Conservation (phyloP, 495 filamentous ascomycete species). For the Xylaria scruposa region DNA sequence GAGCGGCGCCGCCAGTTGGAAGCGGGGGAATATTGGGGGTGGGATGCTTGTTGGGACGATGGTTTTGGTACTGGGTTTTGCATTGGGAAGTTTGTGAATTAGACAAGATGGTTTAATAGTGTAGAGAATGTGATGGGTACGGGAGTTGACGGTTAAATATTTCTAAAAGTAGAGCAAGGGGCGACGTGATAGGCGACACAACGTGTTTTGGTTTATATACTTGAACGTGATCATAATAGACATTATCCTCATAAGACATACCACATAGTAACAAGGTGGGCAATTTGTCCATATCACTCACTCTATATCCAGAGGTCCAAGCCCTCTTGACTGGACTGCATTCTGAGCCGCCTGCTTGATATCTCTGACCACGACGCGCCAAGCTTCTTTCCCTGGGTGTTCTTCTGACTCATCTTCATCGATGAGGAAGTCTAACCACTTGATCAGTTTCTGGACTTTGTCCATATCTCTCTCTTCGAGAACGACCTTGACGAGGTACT, state of each 20-base stretch:
- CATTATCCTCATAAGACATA: conserved; percentile 4
- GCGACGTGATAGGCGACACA: neutral
- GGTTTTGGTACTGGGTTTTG: neutral
- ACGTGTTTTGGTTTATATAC: neutral
- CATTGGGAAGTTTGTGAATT: neutral
- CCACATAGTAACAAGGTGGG: neutral
- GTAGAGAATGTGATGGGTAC: neutral
- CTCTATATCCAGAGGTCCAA: conserved; percentile 66
- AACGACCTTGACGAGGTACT: conserved; percentile 73
- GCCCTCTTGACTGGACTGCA: conserved; percentile 66
- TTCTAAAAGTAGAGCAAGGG: neutral
- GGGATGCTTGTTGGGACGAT: neutral
- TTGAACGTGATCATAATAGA: conserved; percentile 16
- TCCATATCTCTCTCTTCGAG: conserved; percentile 75
- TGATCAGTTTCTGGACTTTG: conserved; percentile 70
- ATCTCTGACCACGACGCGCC: conserved; percentile 56
- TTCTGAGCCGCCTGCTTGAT: conserved; percentile 66
- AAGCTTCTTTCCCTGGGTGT: conserved; percentile 40
- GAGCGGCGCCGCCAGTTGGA: neutral
- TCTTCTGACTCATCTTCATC: conserved; percentile 52
- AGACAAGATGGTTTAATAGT: neutral
- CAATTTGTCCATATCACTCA: conserved; percentile 23
- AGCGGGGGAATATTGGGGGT: neutral
- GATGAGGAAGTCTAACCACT: conserved; percentile 77
- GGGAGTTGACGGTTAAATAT: no score